These are phyloP conservation scores for Oryza australiensis DNA, from an alignment of 176 grass and related monocot genomes.

Conservation along the genomic window DNA sequence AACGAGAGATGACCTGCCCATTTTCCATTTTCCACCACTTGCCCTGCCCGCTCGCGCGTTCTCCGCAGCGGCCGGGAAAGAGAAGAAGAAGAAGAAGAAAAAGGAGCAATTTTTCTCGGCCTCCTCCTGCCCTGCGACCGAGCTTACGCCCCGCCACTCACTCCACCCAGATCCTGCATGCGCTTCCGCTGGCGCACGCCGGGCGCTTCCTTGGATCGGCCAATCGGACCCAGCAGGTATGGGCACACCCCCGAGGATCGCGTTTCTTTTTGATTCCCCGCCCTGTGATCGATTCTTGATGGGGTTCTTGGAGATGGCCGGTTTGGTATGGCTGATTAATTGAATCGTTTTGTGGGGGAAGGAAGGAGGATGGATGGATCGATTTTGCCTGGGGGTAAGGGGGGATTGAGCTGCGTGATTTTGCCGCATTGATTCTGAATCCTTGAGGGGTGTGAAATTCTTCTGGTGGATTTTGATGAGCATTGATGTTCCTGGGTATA, in stretches of 20 bases:
- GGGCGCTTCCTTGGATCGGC: neutral
- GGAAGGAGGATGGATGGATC: neutral
- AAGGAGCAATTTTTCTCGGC: neutral
- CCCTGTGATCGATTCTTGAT: neutral
- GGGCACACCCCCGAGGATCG: neutral
- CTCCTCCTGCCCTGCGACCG: neutral
- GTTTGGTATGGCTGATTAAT: neutral
- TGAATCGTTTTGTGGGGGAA: neutral
- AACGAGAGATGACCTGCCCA: neutral
- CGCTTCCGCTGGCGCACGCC: neutral
- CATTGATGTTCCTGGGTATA: neutral
- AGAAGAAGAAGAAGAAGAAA: neutral
- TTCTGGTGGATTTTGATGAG: neutral
- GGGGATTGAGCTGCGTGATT: neutral
- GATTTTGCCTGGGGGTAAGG: neutral
- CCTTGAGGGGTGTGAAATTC: neutral
- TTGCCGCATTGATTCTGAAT: neutral
- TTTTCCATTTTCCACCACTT: neutral
- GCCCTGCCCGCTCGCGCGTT: neutral
- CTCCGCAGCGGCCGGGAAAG: neutral
- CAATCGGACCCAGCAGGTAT: neutral
- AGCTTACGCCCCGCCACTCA: neutral
- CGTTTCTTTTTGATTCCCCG: neutral
- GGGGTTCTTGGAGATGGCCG: neutral
- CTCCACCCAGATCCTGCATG: neutral